A percentile compares a stretch with the other conserved stretches of the same genome.
Evolutionary conservation across 306 rosid genomes (phyloP).

Genomic region (Trifolium pratense): DNA sequence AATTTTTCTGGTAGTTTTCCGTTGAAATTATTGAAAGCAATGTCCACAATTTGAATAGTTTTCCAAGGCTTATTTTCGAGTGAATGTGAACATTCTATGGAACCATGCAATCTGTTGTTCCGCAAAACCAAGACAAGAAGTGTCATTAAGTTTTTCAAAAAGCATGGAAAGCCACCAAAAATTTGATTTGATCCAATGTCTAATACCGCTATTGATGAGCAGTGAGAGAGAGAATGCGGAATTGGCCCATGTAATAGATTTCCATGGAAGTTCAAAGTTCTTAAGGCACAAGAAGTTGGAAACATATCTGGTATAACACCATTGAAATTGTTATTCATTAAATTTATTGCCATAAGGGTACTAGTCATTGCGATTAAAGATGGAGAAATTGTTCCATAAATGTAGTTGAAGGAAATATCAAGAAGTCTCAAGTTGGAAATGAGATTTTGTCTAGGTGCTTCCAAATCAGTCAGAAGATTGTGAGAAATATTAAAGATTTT

Average conservation of each 20-base stretch:
- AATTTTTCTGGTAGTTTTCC: slow-evolving; percentile 30
- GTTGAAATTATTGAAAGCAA: background rate
- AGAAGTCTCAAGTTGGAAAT: too few species aligned
- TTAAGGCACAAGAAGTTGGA: slow-evolving; percentile 11
- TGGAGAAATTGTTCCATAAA: slow-evolving; percentile 36
- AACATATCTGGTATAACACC: slow-evolving; percentile 24
- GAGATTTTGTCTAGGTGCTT: background rate
- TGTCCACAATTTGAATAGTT: background rate
- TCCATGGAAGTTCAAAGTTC: slow-evolving; percentile 39
- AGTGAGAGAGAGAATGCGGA: slow-evolving; percentile 47
- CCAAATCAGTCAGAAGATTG: background rate
- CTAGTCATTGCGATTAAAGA: slow-evolving; percentile 30
- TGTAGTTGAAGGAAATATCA: background rate
- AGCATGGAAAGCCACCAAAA: slow-evolving; percentile 33
- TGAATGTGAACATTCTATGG: slow-evolving; percentile 27
- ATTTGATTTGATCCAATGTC: slow-evolving; percentile 51
- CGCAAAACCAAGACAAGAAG: slow-evolving; percentile 46
- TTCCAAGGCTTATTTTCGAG: slow-evolving; percentile 29
- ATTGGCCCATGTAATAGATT: slow-evolving; percentile 33
- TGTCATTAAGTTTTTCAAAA: slow-evolving; percentile 31
- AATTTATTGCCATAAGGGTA: slow-evolving; percentile 20
- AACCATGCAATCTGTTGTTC: slow-evolving; percentile 39
- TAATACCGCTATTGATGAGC: slow-evolving; percentile 11
- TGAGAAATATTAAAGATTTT: background rate
- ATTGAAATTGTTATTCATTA: slow-evolving; percentile 23